Percentiles rank a stretch among this genome's conserved stretches.
Evolutionary conservation across 1,284 basidiomycete genomes (phyloP).

Genomic region (Stygiomarasmius scandens): DNA sequence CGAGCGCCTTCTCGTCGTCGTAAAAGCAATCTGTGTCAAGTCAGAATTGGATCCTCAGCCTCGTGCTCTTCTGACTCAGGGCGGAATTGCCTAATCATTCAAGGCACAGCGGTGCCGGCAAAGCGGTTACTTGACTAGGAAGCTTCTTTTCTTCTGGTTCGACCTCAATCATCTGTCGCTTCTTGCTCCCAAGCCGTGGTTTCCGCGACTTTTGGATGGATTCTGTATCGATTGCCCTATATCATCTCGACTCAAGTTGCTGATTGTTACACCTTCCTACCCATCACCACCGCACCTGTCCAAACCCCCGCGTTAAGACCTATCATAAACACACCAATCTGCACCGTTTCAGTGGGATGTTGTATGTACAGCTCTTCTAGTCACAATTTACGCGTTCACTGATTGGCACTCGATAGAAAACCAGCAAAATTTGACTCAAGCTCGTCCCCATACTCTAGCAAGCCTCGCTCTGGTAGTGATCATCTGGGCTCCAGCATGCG

Average conservation of each 20-base stretch:
- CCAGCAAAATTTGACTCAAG: background rate
- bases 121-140: background rate
- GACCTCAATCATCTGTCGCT: background rate
- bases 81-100: background rate
- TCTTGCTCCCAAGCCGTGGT: background rate
- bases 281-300: background rate
- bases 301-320: background rate
- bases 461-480: background rate
- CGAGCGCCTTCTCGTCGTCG: no score
- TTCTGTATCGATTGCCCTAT: background rate
- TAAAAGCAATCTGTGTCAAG: background rate
- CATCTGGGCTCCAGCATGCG: background rate
- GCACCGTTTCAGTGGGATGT: background rate
- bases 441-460: background rate
- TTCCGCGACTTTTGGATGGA: background rate
- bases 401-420: background rate
- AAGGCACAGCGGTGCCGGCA: background rate
- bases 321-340: no score
- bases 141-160: background rate
- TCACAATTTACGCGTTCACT: background rate
- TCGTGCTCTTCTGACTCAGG: background rate
- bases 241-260: background rate
- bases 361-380: background rate
- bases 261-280: background rate
- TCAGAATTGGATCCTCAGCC: background rate